These are phyloP conservation scores for Tirmania nivea DNA, from an alignment of 495 filamentous ascomycete species.

Conservation along the genomic window DNA sequence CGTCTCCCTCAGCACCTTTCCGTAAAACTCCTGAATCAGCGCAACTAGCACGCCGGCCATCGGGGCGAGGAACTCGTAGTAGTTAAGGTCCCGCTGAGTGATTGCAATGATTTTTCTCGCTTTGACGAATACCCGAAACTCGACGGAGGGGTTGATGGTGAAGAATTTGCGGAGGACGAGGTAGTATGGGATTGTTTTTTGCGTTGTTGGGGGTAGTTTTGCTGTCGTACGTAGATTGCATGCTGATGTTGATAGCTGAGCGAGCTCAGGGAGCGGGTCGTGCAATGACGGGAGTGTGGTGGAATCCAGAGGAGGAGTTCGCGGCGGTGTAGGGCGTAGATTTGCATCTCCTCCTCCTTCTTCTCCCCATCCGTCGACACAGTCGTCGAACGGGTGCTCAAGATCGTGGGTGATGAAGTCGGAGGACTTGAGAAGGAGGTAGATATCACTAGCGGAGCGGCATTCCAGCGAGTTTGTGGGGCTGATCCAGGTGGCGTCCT, in stretches of 20 bases:
- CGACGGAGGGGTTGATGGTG: conserved; percentile 67
- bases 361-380: conserved; percentile 24
- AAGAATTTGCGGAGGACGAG: conserved; percentile 73
- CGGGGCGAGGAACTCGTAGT: conserved; percentile 57
- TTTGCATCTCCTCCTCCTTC: background rate
- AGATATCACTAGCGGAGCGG: conserved; percentile 67
- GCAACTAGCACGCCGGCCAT: conserved; percentile 40
- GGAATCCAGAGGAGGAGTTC: background rate
- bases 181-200: conserved; percentile 31
- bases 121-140: conserved; percentile 89
- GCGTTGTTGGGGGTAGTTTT: background rate
- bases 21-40: conserved; percentile 51
- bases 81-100: conserved; percentile 72
- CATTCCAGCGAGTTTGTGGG: conserved; percentile 83
- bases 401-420: conserved; percentile 89
- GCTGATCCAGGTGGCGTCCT: conserved; percentile 90
- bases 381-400: conserved; percentile 77
- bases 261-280: no score
- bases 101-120: conserved; percentile 55
- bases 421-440: conserved; percentile 75
- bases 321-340: background rate
- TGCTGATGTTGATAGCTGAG: conserved; percentile 12
- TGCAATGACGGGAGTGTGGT: conserved; percentile 2
- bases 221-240: conserved; percentile 4
- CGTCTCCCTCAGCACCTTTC: conserved; percentile 40